Conservation (phyloP, 495 filamentous ascomycete species). For the Trichoderma virens region DNA sequence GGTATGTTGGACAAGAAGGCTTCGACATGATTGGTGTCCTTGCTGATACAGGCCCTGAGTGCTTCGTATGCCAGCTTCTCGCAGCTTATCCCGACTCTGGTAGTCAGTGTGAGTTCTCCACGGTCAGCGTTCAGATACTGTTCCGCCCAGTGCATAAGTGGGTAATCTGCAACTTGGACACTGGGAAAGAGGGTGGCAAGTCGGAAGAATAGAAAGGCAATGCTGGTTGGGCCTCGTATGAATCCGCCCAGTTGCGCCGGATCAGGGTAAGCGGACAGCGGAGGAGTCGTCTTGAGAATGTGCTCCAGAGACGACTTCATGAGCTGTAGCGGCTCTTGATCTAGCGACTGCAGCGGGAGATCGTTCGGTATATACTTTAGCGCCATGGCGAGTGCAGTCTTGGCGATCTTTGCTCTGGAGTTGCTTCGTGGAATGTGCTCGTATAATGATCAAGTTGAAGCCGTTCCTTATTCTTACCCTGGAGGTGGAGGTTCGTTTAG, state of each 20-base stretch:
- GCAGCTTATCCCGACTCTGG: conserved; percentile 39
- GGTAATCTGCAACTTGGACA: conserved; percentile 34
- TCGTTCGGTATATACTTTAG: conserved; percentile 9
- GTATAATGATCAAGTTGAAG: too few relatives aligned
- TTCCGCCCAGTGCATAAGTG: conserved; percentile 40
- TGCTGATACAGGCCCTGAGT: conserved; percentile 39
- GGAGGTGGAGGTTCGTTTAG: background rate
- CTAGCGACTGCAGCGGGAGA: background rate
- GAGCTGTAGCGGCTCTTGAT: conserved; percentile 8
- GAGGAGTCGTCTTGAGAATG: conserved; percentile 25
- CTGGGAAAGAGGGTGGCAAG: conserved; percentile 21
- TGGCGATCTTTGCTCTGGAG: background rate
- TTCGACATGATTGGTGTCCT: conserved; percentile 32
- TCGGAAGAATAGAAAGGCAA: conserved; percentile 53
- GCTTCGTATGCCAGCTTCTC: conserved; percentile 48
- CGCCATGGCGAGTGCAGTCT: background rate
- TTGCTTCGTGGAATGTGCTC: too few relatives aligned
- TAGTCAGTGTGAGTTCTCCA: conserved; percentile 24
- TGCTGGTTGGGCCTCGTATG: conserved; percentile 50
- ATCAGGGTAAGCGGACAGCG: conserved; percentile 12
- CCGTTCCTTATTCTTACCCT: background rate
- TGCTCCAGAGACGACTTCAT: conserved; percentile 23
- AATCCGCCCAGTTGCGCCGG: conserved; percentile 30
- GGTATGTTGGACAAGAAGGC: conserved; percentile 36
- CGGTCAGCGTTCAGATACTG: conserved; percentile 38